phyloP scores from a whole-genome alignment of 768 basidiomycete species.

The Amanita phalloides region DNA sequence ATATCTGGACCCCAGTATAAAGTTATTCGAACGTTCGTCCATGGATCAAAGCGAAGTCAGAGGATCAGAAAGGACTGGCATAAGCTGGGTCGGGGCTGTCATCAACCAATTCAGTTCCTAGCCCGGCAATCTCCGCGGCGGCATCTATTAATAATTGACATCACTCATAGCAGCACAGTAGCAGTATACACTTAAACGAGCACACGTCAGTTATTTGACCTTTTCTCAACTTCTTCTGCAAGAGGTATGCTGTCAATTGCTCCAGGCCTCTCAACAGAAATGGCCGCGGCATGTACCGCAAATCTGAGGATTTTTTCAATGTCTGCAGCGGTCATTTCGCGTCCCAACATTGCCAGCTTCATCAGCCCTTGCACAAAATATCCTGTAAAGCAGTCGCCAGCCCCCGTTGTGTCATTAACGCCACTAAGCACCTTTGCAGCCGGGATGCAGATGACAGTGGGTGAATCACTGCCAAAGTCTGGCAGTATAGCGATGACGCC shows the following conservation, averaged over 20 bases:
- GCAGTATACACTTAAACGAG: too few species aligned
- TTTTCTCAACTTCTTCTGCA: conserved; percentile 25
- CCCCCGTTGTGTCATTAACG: conserved; percentile 47
- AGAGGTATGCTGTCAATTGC: conserved; percentile 49
- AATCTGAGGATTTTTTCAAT: conserved; percentile 22
- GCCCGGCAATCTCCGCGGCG: conserved; percentile 2
- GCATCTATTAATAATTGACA: too few species aligned
- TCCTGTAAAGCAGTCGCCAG: conserved; percentile 56
- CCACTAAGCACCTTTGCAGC: conserved; percentile 31
- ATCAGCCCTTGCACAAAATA: conserved; percentile 49
- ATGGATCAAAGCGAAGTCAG: background rate
- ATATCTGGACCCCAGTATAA: conserved; percentile 55
- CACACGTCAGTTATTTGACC: background rate
- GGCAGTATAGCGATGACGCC: conserved; percentile 38
- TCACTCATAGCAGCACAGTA: too few species aligned
- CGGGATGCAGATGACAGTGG: conserved; percentile 28
- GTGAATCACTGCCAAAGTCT: conserved; percentile 9
- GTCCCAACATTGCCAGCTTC: conserved; percentile 21
- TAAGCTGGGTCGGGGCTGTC: background rate
- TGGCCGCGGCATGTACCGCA: conserved; percentile 43
- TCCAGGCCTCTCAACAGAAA: conserved; percentile 47
- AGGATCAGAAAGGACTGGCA: background rate
- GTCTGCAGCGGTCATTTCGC: conserved; percentile 20
- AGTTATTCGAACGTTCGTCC: conserved; percentile 5
- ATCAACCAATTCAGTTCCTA: background rate